Percentiles rank a stretch among this genome's conserved stretches.
These are phyloP conservation scores for Trematosphaeria pertusa DNA, from an alignment of 2,329 filamentous ascomycete genomes.

Conservation along the genomic window DNA sequence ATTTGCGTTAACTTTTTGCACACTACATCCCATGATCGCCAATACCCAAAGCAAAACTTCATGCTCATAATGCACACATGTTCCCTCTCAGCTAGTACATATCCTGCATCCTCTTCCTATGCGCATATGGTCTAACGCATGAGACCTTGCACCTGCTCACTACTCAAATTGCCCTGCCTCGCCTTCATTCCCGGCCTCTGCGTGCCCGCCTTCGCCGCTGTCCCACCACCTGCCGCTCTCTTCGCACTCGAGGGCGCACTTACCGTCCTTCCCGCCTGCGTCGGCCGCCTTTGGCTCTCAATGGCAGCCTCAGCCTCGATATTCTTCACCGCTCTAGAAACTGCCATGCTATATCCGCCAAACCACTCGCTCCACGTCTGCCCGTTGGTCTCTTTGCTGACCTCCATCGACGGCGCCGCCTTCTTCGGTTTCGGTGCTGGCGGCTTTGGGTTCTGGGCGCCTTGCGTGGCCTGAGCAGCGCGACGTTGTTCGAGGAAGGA, in stretches of 20 bases:
- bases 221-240: slow-evolving; percentile 2
- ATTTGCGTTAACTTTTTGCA: no score
- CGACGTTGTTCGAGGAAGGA: slow-evolving; percentile 41
- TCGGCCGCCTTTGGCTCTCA: slow-evolving; percentile 30
- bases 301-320: slow-evolving; percentile 46
- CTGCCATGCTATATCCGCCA: slow-evolving; percentile 47
- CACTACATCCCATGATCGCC: no score
- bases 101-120: no score
- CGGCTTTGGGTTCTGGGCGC: neutral
- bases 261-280: slow-evolving; percentile 1
- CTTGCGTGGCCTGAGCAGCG: slow-evolving; percentile 12
- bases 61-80: no score
- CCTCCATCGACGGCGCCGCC: slow-evolving; percentile 22
- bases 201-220: no score
- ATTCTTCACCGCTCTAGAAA: slow-evolving; percentile 43
- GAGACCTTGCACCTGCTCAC: slow-evolving; percentile 23
- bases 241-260: slow-evolving; percentile 11
- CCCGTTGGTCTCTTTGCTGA: slow-evolving; percentile 19
- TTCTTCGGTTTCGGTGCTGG: slow-evolving; percentile 8
- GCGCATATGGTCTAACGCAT: no score
- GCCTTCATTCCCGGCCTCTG: slow-evolving; percentile 20
- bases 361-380: slow-evolving; percentile 49
- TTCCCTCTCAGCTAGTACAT: no score
- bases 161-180: slow-evolving; percentile 18
- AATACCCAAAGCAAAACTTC: no score